phyloP scores from a whole-genome alignment of 805 yeast genomes.

The Priceomyces carsonii region DNA sequence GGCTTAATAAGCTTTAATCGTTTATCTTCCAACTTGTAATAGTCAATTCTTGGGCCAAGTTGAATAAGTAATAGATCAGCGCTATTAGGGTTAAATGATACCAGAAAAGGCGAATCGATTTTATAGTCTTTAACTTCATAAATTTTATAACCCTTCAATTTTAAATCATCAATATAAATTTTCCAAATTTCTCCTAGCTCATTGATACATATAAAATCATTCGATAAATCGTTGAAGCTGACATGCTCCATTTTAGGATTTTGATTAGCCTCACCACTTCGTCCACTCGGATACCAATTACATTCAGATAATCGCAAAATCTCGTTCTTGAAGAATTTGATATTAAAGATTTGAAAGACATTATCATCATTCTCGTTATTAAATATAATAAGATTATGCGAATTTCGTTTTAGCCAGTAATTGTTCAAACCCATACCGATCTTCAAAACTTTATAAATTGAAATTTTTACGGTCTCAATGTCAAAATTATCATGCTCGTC shows the following conservation, averaged over 20 bases:
- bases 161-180: constrained; percentile 11
- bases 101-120: neutral
- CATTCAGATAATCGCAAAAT: constrained; percentile 24
- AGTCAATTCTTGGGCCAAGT: constrained; percentile 6
- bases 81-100: constrained; percentile 24
- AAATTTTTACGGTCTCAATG: constrained; percentile 27
- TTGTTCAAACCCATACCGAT: constrained; percentile 29
- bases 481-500: constrained; percentile 30
- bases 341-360: constrained; percentile 34
- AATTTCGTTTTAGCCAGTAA: constrained; percentile 40
- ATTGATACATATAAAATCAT: constrained; percentile 31
- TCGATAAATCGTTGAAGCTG: constrained; percentile 24
- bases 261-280: constrained; percentile 6
- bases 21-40: constrained; percentile 10
- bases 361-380: constrained; percentile 21
- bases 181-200: constrained; percentile 26
- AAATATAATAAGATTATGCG: constrained; percentile 37
- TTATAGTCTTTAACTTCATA: constrained; percentile 3
- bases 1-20: constrained; percentile 6
- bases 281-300: constrained; percentile 37
- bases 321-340: constrained; percentile 30
- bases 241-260: constrained; percentile 17
- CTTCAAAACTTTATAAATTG: constrained; percentile 33
- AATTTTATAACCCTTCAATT: constrained; percentile 16
- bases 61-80: constrained; percentile 18